These are phyloP conservation scores for Nannochloris sp. DNA, from an alignment of 139 green algal species.

Conservation along the genomic window DNA sequence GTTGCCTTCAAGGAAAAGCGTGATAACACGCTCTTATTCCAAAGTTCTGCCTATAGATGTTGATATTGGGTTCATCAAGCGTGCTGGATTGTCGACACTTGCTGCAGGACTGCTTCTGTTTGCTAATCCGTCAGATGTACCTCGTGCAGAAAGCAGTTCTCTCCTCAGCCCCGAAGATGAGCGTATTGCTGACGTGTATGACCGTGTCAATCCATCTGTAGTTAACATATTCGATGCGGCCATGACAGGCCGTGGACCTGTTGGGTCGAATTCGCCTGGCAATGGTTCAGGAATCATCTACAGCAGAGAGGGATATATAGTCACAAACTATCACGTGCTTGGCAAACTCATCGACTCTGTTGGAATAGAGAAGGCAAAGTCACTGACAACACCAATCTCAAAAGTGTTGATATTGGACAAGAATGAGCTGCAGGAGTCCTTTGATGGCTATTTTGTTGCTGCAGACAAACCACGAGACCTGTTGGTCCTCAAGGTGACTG, in stretches of 20 bases:
- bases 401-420: constrained; percentile 50
- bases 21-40: no score
- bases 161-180: constrained; percentile 37
- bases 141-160: background rate
- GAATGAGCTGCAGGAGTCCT: constrained; percentile 49
- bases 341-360: constrained; percentile 25
- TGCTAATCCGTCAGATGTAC: background rate
- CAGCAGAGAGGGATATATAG: constrained; percentile 61
- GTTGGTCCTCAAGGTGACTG: constrained; percentile 48
- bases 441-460: constrained; percentile 50
- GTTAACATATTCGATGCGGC: constrained; percentile 66
- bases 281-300: constrained; percentile 75
- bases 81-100: background rate
- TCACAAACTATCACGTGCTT: constrained; percentile 62
- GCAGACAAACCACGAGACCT: constrained; percentile 57
- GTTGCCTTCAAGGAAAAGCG: no score
- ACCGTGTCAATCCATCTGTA: constrained; percentile 39
- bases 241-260: constrained; percentile 7
- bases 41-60: no score
- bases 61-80: no score
- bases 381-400: constrained; percentile 24
- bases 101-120: constrained; percentile 3
- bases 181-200: constrained; percentile 48
- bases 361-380: constrained; percentile 8
- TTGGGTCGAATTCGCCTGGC: constrained; percentile 52